Evolutionary conservation across 2,329 filamentous ascomycete species (phyloP).

Genomic region (Colletotrichum phormii): DNA sequence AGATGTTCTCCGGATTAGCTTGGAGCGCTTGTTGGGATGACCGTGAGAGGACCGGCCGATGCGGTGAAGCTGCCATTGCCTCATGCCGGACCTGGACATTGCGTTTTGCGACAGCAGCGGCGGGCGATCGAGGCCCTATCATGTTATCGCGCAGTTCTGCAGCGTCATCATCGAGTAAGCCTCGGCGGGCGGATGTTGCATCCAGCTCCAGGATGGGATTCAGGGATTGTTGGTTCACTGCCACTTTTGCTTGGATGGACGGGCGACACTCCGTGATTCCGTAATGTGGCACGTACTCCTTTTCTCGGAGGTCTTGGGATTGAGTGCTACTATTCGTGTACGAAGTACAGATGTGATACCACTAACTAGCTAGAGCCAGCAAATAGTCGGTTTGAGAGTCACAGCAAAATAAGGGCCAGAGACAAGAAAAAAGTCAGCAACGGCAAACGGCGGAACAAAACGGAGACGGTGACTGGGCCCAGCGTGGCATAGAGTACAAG

Average conservation of each 20-base stretch:
- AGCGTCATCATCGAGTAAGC: conserved; percentile 28
- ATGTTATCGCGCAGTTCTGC: conserved; percentile 14
- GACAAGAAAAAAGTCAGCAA: neutral
- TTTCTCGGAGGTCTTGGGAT: neutral
- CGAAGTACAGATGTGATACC: neutral
- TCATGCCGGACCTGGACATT: neutral
- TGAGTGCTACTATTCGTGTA: neutral
- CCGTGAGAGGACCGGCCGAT: conserved; percentile 17
- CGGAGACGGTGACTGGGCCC: conserved; percentile 17
- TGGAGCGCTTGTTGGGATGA: conserved; percentile 13
- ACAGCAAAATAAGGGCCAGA: neutral
- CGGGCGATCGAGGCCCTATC: conserved; percentile 10
- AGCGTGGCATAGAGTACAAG: neutral
- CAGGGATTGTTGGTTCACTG: neutral
- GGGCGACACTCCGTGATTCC: neutral
- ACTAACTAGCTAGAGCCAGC: no score
- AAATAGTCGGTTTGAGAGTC: no score
- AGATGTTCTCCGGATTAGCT: conserved; percentile 9
- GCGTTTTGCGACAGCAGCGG: neutral
- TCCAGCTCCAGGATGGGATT: conserved; percentile 13
- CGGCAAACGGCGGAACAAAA: conserved; percentile 32
- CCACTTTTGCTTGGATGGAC: neutral
- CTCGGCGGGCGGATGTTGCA: conserved; percentile 12
- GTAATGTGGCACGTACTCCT: neutral
- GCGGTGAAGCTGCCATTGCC: conserved; percentile 11